Evolutionary conservation across 345 rosid species (phyloP).

Genomic region (Lenwebbia sp.): DNA sequence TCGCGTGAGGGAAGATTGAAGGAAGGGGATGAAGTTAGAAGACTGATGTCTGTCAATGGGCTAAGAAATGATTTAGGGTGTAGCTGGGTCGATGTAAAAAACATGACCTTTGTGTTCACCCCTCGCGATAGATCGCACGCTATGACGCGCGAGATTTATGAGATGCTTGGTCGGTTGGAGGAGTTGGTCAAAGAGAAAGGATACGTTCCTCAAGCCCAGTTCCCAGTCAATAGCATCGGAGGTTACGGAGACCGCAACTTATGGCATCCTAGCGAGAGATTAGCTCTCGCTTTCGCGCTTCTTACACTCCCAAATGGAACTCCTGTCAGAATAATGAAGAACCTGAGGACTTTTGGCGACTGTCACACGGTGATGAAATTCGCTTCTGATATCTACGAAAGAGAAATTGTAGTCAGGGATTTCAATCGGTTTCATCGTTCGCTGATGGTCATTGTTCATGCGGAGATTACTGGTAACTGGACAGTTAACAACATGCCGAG

Average conservation of each 20-base stretch:
- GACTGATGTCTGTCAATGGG: constrained; percentile 23
- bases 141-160: constrained; percentile 16
- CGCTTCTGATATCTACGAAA: constrained; percentile 18
- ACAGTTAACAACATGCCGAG: not conserved
- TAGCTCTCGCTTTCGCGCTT: constrained; percentile 26
- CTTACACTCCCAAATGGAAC: constrained; percentile 16
- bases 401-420: constrained; percentile 19
- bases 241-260: constrained; percentile 15
- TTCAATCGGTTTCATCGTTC: constrained; percentile 24
- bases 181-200: constrained; percentile 23
- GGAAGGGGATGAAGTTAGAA: constrained; percentile 36
- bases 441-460: constrained; percentile 18
- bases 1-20: constrained; percentile 10
- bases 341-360: constrained; percentile 24
- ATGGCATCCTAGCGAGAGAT: constrained; percentile 33
- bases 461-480: constrained; percentile 20
- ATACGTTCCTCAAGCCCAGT: constrained; percentile 13
- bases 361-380: constrained; percentile 24
- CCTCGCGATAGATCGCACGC: constrained; percentile 20
- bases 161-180: constrained; percentile 10
- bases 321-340: constrained; percentile 23
- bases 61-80: constrained; percentile 30
- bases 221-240: constrained; percentile 7
- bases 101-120: constrained; percentile 19
- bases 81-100: constrained; percentile 27